phyloP scores from a whole-genome alignment of 2,329 filamentous ascomycete species.

The Claviceps africana region DNA sequence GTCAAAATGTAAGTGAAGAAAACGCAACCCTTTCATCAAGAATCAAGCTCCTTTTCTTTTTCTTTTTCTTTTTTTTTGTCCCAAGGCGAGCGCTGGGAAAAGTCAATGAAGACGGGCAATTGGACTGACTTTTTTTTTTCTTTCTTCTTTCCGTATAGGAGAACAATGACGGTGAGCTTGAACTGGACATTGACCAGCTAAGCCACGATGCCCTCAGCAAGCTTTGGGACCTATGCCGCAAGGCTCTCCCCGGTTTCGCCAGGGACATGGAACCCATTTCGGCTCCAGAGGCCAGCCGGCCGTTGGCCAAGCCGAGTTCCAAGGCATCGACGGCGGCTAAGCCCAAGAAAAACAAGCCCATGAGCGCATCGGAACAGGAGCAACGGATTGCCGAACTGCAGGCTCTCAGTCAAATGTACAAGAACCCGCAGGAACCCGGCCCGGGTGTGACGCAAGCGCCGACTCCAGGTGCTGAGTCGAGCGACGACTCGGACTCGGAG shows the following conservation, averaged over 20 bases:
- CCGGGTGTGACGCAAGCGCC: constrained; percentile 13
- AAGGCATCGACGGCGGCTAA: constrained; percentile 22
- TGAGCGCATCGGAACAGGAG: constrained; percentile 58
- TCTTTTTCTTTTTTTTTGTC: too few species aligned
- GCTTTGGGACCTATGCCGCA: constrained; percentile 33
- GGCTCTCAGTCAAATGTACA: constrained; percentile 33
- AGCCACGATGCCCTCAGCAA: constrained; percentile 40
- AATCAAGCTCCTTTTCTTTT: background rate
- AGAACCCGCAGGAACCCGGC: constrained; percentile 18
- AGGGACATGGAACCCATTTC: constrained; percentile 17
- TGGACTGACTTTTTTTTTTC: constrained; percentile 1
- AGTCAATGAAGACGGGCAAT: background rate
- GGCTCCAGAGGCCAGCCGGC: constrained; percentile 18
- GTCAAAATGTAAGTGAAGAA: constrained; percentile 47
- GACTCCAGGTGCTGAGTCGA: constrained; percentile 20
- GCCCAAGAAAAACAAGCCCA: constrained; percentile 62
- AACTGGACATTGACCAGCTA: constrained; percentile 45
- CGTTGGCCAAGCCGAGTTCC: constrained; percentile 16
- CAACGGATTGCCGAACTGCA: constrained; percentile 47
- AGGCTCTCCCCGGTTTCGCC: constrained; percentile 26
- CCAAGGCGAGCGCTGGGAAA: too few species aligned
- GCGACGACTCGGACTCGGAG: constrained; percentile 33
- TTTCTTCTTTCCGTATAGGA: constrained; percentile 27
- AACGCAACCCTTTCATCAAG: background rate
- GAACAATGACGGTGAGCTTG: constrained; percentile 44